Evolutionary conservation across 371 early-diverging fungal species (phyloP).

Genomic region (Mortierella sp.): DNA sequence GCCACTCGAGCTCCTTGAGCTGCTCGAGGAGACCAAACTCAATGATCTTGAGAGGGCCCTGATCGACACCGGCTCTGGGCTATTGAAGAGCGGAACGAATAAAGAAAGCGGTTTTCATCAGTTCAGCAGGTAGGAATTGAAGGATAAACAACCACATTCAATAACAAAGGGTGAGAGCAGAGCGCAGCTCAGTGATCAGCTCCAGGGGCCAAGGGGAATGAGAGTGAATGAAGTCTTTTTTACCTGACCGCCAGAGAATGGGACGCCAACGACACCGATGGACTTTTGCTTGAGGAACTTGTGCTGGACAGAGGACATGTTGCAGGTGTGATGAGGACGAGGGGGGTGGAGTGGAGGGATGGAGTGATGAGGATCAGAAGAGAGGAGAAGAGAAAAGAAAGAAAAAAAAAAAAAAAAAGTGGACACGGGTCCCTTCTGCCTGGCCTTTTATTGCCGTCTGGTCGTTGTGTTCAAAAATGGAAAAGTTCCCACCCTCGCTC

Average conservation of each 20-base stretch:
- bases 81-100: constrained; percentile 32
- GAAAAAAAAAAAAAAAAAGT: constrained; percentile 17
- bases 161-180: not conserved
- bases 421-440: constrained; percentile 20
- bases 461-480: constrained; percentile 12
- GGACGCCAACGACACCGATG: constrained; percentile 83
- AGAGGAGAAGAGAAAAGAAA: constrained; percentile 1
- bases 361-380: constrained; percentile 13
- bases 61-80: constrained; percentile 92
- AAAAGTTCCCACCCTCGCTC: constrained; percentile 13
- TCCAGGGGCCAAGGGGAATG: not conserved
- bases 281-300: constrained; percentile 65
- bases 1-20: constrained; percentile 86
- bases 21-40: constrained; percentile 90
- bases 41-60: constrained; percentile 86
- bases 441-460: not conserved
- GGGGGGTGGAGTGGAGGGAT: constrained; percentile 11
- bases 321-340: not conserved
- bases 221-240: not conserved
- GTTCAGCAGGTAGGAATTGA: not conserved
- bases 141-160: not conserved
- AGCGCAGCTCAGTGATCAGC: not conserved
- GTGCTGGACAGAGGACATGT: constrained; percentile 40
- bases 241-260: constrained; percentile 86
- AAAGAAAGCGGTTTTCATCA: not conserved